Evolutionary conservation across 495 filamentous ascomycete genomes (phyloP), one percentile per base, ranked within the genome.

Genomic region (Antarctomyces pellizariae): DNA sequence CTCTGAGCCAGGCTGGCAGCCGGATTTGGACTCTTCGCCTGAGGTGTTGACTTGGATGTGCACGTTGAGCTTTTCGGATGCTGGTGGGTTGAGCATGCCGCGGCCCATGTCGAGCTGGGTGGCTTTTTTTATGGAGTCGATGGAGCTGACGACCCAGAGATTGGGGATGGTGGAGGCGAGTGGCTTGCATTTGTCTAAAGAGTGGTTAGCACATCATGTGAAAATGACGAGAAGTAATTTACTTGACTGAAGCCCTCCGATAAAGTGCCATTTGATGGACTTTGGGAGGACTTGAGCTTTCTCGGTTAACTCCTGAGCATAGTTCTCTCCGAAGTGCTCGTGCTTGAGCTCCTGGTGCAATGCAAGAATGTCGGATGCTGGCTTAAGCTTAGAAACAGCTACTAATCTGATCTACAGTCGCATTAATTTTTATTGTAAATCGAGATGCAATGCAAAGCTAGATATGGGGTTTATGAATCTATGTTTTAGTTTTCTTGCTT

Each of bases 11-110:
- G 83, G 86, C 8, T 65, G 53, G 17, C 78, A 67, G 4, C 86
- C 86, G 3, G 71, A 71, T 50, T 97, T 97, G 32, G 61, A 63
- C 26, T 63, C 62, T 41, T 97, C 86, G 25, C 79, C 77, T 0
- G 77, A 89, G 0, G 86, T 97, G 48, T 97, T 97, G 28, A 95
- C 67, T 49, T 97, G 86, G 13, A 97, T 68, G 46, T 78, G 82
- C 23, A 95, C 53, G 34, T 74, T 59, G 30, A 93, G 49, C 26
- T 33, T 35, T 16, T 33, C 39, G 22, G n/a, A 46, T 32, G 9
- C 54, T 57, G n/a, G 36, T 22, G 11, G 45, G 35, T 6, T 42
- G 32, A 64, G 48, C 10, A 67, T 64, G 0, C 56, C 57, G 32
- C 86, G 68, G 22, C 76, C 70, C 33, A 75, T 75, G 47, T 91